Percentiles rank a stretch among this genome's conserved stretches.
These are phyloP conservation scores for Eragrostis nindensis DNA, from an alignment of 176 grass and related monocot species.

Conservation along the genomic window DNA sequence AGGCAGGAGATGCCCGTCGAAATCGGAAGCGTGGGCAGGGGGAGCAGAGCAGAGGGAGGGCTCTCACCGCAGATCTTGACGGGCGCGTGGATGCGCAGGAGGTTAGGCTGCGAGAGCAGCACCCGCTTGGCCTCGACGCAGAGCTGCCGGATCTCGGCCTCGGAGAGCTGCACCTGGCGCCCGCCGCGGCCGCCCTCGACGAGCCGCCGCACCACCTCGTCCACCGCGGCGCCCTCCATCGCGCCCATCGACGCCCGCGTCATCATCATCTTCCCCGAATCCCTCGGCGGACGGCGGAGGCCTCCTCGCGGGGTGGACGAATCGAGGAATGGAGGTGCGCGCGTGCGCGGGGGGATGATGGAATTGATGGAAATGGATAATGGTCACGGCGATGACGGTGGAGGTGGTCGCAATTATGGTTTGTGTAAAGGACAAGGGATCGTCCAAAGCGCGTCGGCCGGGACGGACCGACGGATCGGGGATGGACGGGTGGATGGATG, in stretches of 20 bases:
- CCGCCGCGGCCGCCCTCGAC: conserved; percentile 67
- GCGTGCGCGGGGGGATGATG: neutral
- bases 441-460: too few relatives aligned
- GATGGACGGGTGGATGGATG: too few relatives aligned
- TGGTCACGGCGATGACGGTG: neutral
- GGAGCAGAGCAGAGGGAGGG: neutral
- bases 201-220: conserved; percentile 72
- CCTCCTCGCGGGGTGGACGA: neutral
- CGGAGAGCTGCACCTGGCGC: conserved; percentile 82
- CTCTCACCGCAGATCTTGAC: conserved; percentile 89
- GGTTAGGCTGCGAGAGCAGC: conserved; percentile 78
- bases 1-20: neutral
- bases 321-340: neutral
- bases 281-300: neutral
- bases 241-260: conserved; percentile 69
- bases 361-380: neutral
- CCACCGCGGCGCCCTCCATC: conserved; percentile 70
- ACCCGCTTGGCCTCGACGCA: conserved; percentile 89
- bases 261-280: conserved; percentile 70
- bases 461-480: too few relatives aligned
- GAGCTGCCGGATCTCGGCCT: conserved; percentile 96
- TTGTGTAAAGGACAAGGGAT: neutral
- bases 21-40: neutral
- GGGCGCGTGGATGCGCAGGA: conserved; percentile 72
- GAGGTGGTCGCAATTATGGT: neutral